These are phyloP conservation scores for Botrytis hyacinthi DNA, from an alignment of 2,329 filamentous ascomycete genomes.

Conservation along the genomic window DNA sequence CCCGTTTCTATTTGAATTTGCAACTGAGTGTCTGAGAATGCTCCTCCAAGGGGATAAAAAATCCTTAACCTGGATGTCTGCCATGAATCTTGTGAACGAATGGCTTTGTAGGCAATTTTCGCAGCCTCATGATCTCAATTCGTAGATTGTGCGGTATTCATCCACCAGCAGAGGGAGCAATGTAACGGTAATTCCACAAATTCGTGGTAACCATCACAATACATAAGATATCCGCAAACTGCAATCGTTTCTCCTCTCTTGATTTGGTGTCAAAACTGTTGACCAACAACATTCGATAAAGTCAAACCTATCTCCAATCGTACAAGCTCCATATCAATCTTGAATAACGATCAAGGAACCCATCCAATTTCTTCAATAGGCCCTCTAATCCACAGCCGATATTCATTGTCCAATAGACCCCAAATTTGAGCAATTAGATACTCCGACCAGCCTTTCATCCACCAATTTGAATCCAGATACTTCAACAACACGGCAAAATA, in stretches of 20 bases:
- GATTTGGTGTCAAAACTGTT: not conserved
- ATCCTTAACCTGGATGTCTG: not conserved
- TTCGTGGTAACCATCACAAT: not conserved
- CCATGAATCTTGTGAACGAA: not conserved
- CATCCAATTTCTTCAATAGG: constrained; percentile 38
- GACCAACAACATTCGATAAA: not conserved
- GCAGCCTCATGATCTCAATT: not conserved
- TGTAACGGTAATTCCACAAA: not conserved
- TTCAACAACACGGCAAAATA: constrained; percentile 41
- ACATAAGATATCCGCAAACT: not conserved
- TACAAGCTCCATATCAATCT: not conserved
- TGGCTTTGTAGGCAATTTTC: not conserved
- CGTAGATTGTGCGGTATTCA: not conserved
- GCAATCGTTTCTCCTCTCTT: not conserved
- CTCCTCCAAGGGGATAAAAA: not conserved
- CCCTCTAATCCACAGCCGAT: constrained; percentile 42
- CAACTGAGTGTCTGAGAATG: not conserved
- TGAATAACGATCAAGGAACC: constrained; percentile 24
- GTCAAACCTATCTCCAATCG: not conserved
- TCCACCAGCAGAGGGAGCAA: no score
- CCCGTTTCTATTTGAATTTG: not conserved
- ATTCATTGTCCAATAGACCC: constrained; percentile 41
- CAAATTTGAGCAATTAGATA: constrained; percentile 40
- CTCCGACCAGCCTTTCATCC: constrained; percentile 41
- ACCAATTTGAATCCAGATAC: constrained; percentile 40